Evolutionary conservation across 306 rosid species (phyloP), one percentile per base, ranked within the genome.

Genomic region (Ormosia emarginata): DNA sequence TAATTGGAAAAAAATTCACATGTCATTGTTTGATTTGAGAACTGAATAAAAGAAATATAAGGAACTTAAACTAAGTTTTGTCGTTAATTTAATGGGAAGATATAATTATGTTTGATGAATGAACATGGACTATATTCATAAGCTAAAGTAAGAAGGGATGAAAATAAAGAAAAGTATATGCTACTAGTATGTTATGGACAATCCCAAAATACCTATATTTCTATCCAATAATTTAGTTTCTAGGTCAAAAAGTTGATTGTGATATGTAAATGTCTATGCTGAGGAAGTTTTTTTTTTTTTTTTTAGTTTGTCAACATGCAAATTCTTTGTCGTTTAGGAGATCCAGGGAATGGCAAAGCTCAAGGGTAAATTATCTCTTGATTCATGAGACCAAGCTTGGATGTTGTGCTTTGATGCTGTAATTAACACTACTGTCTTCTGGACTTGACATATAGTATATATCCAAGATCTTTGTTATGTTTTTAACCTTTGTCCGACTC

Each of bases 91-190:
- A 37, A 15, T 66, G 33, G 74, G 6, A 80, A 50, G 46, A 15
- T 49, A 80, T 49, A 41, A 72, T 29, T 36, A 52, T 68, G 61
- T 62, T 75, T 63, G 29, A 40, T 41, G 61, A 59, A 77, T 53
- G 40, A 44, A 44, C 10, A 8, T 82, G 75, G 81, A 58, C 72
- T 77, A 65, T 67, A 40, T 79, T 79, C 68, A 67, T 62, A 49
- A 12, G 64, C 65, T 30, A 29, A 79, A 67, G 66, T 57, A 58
- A 79, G 52, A 65, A 55, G 62, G 70, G 44, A 49, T 46, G 64
- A 59, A 43, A 43, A 49, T 68, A 46, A 73, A 82, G 67, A 76
- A 33, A 82, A 50, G 78, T 37, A 75, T 81, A 41, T 77, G 67
- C 66, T 37, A 39, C 4, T 47, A 18, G 64, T 55, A 6, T 36